phyloP scores from a whole-genome alignment of 2,329 filamentous ascomycete genomes.

The Onygenales sp. region DNA sequence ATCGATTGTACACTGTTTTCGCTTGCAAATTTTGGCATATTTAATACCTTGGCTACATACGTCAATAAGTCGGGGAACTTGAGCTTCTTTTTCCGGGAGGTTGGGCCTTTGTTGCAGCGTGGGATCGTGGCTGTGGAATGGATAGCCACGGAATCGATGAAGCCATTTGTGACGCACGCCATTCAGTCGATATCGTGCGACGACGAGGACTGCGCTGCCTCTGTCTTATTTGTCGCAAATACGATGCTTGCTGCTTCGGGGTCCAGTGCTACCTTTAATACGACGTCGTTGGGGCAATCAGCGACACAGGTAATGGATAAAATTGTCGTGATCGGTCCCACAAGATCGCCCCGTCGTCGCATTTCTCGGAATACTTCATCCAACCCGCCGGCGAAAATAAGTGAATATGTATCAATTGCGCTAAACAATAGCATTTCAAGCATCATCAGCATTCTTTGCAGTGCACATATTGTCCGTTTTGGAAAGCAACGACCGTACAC shows the following conservation, averaged over 20 bases:
- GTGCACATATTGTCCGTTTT: slow-evolving; percentile 7
- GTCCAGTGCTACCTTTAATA: neutral
- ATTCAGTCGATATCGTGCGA: slow-evolving; percentile 27
- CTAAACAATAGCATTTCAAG: slow-evolving; percentile 13
- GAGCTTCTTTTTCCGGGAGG: slow-evolving; percentile 25
- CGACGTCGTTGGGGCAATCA: neutral
- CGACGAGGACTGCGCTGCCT: slow-evolving; percentile 22
- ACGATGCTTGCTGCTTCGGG: slow-evolving; percentile 4
- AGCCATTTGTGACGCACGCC: slow-evolving; percentile 25
- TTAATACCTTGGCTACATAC: slow-evolving; percentile 24
- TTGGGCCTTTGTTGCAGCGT: slow-evolving; percentile 25
- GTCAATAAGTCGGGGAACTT: slow-evolving; percentile 9
- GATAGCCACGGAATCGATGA: slow-evolving; percentile 31
- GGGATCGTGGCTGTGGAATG: slow-evolving; percentile 27
- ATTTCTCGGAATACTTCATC: neutral
- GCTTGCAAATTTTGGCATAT: slow-evolving; percentile 20
- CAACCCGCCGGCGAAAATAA: neutral
- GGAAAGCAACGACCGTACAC: neutral
- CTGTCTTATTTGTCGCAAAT: slow-evolving; percentile 10
- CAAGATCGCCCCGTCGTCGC: neutral
- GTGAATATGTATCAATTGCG: slow-evolving; percentile 5
- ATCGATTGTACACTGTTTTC: slow-evolving; percentile 19
- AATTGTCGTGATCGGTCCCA: neutral
- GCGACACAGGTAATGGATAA: neutral
- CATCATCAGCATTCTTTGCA: slow-evolving; percentile 9